Evolutionary conservation across 108 stramenopile genomes (phyloP).

Genomic region (Stephanodiscus triporus): DNA sequence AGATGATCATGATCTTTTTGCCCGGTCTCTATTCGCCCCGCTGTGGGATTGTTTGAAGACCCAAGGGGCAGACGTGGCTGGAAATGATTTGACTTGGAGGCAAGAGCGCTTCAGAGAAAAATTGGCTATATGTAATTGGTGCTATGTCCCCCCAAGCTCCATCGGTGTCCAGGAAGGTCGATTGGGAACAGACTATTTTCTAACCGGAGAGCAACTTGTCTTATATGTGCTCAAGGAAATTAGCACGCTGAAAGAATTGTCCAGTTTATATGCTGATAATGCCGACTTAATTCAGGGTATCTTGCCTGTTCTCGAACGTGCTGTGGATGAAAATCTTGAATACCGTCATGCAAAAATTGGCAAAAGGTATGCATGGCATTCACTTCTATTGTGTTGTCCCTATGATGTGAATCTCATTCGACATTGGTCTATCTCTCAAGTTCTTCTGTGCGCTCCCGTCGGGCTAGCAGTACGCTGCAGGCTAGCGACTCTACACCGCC

Average conservation of each 20-base stretch:
- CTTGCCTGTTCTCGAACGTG: slow-evolving; percentile 29
- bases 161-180: slow-evolving; percentile 24
- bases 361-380: slow-evolving; percentile 11
- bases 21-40: slow-evolving; percentile 20
- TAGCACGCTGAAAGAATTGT: slow-evolving; percentile 9
- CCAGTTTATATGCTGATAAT: slow-evolving; percentile 10
- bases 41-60: slow-evolving; percentile 39
- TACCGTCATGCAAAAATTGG: slow-evolving; percentile 30
- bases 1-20: slow-evolving; percentile 20
- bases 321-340: slow-evolving; percentile 34
- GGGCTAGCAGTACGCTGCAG: background rate
- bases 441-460: slow-evolving; percentile 13
- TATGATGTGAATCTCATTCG: background rate
- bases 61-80: slow-evolving; percentile 18
- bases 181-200: slow-evolving; percentile 35
- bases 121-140: slow-evolving; percentile 33
- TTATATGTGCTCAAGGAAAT: slow-evolving; percentile 32
- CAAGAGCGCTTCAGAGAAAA: slow-evolving; percentile 22
- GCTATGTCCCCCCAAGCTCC: slow-evolving; percentile 37
- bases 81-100: slow-evolving; percentile 28
- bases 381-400: background rate
- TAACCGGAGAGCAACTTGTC: slow-evolving; percentile 40
- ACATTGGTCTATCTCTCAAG: background rate
- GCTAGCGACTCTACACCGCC: background rate
- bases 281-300: slow-evolving; percentile 6